phyloP scores from a whole-genome alignment of 2,329 filamentous ascomycete genomes.

The Hymenoscyphus occultus region DNA sequence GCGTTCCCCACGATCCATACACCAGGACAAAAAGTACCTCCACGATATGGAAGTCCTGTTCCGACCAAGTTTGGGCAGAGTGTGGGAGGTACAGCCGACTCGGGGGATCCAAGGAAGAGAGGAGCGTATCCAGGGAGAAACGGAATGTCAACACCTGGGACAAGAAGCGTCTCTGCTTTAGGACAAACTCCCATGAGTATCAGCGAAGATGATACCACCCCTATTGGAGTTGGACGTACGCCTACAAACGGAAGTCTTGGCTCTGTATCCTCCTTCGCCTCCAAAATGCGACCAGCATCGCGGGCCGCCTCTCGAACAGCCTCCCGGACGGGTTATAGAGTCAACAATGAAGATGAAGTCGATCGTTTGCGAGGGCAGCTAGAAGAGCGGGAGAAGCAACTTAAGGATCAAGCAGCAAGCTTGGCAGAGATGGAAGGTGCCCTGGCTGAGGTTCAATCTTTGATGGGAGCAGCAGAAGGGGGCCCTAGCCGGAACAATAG shows the following conservation, averaged over 20 bases:
- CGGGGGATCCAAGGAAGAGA: slow-evolving; percentile 60
- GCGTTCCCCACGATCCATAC: slow-evolving; percentile 56
- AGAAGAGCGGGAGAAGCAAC: slow-evolving; percentile 78
- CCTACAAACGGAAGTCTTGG: slow-evolving; percentile 51
- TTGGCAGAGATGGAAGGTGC: slow-evolving; percentile 88
- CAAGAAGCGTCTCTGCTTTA: slow-evolving; percentile 59
- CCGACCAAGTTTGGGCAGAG: slow-evolving; percentile 63
- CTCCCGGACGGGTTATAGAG: slow-evolving; percentile 33
- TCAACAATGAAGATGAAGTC: slow-evolving; percentile 61
- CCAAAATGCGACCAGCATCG: slow-evolving; percentile 49
- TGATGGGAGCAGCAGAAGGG: slow-evolving; percentile 60
- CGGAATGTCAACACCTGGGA: slow-evolving; percentile 50
- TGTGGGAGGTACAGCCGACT: slow-evolving; percentile 51
- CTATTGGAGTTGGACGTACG: slow-evolving; percentile 49
- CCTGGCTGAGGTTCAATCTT: slow-evolving; percentile 72
- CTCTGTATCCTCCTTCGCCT: slow-evolving; percentile 53
- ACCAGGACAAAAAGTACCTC: slow-evolving; percentile 48
- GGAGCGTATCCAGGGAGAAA: slow-evolving; percentile 42
- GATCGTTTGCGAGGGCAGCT: slow-evolving; percentile 70
- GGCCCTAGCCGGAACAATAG: slow-evolving; percentile 41
- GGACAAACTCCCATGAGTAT: slow-evolving; percentile 47
- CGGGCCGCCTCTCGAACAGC: slow-evolving; percentile 39
- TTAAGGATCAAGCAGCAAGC: slow-evolving; percentile 82
- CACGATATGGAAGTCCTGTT: slow-evolving; percentile 61
- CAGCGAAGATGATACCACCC: slow-evolving; percentile 57